phyloP scores from a whole-genome alignment of 108 stramenopile species.

The Mediolabrus comicus region DNA sequence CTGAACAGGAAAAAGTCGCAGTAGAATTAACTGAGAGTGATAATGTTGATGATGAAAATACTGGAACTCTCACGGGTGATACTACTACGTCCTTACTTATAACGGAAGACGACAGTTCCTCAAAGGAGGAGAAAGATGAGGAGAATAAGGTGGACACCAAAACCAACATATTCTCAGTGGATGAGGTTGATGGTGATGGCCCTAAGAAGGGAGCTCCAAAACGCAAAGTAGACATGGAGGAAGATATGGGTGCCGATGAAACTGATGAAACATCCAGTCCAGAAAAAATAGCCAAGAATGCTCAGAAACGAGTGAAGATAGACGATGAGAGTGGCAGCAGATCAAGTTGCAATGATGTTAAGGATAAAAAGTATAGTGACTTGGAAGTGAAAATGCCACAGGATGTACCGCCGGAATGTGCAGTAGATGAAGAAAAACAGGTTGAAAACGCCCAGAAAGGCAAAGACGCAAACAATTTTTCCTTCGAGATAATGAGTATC shows the following conservation, averaged over 20 bases:
- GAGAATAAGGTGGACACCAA: neutral
- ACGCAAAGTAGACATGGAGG: neutral
- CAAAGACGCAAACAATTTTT: neutral
- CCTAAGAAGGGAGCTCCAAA: neutral
- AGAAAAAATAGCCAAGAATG: neutral
- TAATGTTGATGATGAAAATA: neutral
- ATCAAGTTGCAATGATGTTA: neutral
- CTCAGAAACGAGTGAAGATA: neutral
- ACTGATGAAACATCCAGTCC: neutral
- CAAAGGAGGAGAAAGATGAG: neutral
- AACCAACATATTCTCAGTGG: neutral
- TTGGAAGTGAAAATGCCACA: no score
- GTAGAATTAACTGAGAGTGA: neutral
- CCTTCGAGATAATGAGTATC: neutral
- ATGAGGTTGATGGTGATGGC: neutral
- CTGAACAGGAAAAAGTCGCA: neutral
- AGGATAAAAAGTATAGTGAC: neutral
- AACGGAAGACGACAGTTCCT: neutral
- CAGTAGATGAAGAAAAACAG: neutral
- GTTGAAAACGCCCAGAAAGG: neutral
- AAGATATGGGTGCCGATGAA: no score
- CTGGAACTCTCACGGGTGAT: neutral
- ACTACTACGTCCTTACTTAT: neutral
- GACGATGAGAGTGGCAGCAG: neutral
- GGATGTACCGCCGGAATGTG: no score